Conservation (phyloP, 805 yeast genomes). For the Vanderwaltozyma yarrowii region DNA sequence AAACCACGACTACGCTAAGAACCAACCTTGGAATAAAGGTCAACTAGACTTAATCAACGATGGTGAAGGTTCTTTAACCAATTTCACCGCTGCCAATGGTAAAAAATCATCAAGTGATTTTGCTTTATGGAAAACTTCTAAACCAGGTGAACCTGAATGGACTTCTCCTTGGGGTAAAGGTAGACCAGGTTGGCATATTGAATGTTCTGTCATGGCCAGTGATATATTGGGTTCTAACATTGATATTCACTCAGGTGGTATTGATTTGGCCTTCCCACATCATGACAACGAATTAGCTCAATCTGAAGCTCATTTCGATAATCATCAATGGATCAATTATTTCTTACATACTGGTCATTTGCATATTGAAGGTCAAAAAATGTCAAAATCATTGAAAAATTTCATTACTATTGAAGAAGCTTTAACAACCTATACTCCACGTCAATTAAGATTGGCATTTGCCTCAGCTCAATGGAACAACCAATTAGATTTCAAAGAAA, state of each 20-base stretch:
- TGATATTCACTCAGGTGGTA: constrained; percentile 96
- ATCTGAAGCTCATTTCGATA: constrained; percentile 83
- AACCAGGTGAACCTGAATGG: constrained; percentile 98
- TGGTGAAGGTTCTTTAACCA: constrained; percentile 82
- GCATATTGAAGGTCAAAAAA: constrained; percentile 96
- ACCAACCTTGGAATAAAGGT: constrained; percentile 98
- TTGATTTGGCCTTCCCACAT: constrained; percentile 96
- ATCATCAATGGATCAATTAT: constrained; percentile 93
- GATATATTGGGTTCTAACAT: constrained; percentile 73
- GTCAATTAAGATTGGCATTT: constrained; percentile 86
- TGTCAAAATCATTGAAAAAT: constrained; percentile 92
- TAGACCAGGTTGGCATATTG: constrained; percentile 99
- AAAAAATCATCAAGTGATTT: constrained; percentile 77
- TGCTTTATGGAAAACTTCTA: constrained; percentile 93
- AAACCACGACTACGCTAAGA: constrained; percentile 81
- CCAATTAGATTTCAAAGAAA: constrained; percentile 84
- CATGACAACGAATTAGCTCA: constrained; percentile 98
- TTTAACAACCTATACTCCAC: constrained; percentile 51
- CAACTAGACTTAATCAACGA: constrained; percentile 76
- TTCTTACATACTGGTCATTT: constrained; percentile 95
- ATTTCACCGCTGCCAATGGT: constrained; percentile 35
- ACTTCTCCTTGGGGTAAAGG: constrained; percentile 94
- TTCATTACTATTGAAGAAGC: constrained; percentile 94
- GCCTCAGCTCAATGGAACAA: constrained; percentile 89
- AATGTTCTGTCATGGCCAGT: constrained; percentile 97